phyloP scores from a whole-genome alignment of 2,329 filamentous ascomycete genomes.

The Tolypocladium cylindrosporum region DNA sequence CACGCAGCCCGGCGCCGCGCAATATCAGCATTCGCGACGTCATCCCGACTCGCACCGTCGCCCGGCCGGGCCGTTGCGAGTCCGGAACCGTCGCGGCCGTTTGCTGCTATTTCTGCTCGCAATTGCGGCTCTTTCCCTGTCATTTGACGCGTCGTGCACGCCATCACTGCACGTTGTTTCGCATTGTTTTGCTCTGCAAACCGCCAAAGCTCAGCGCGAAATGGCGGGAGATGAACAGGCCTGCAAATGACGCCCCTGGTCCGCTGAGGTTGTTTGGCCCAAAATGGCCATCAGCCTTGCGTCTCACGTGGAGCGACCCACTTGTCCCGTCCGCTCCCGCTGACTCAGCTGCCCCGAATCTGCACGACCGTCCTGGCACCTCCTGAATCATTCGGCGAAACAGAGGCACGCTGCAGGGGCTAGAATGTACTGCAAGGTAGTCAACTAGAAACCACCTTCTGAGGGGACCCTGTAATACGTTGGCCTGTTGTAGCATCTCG shows the following conservation, averaged over 20 bases:
- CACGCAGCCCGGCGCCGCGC: neutral
- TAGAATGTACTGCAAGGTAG: too few relatives aligned
- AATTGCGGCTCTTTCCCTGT: neutral
- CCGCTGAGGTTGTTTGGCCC: slow-evolving; percentile 8
- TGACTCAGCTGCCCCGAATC: slow-evolving; percentile 12
- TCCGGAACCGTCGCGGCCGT: neutral
- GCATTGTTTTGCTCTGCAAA: neutral
- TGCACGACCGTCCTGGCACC: slow-evolving; percentile 1
- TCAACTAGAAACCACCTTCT: too few relatives aligned
- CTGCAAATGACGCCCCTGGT: neutral
- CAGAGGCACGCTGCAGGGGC: neutral
- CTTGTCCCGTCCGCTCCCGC: slow-evolving; percentile 8
- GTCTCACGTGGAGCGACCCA: slow-evolving; percentile 19
- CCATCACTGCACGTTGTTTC: neutral
- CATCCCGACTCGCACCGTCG: neutral
- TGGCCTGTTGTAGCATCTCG: too few relatives aligned
- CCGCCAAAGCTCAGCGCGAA: neutral
- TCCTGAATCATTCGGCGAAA: neutral
- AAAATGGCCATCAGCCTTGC: slow-evolving; percentile 16
- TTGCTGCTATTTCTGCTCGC: neutral
- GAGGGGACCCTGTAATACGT: too few relatives aligned
- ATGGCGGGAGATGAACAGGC: neutral
- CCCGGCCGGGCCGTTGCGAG: neutral
- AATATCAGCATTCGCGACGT: neutral
- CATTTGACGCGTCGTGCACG: neutral